Evolutionary conservation across 2,329 filamentous ascomycete species (phyloP), one percentile per base, ranked within the genome.

Genomic region (Beauveria bassiana): DNA sequence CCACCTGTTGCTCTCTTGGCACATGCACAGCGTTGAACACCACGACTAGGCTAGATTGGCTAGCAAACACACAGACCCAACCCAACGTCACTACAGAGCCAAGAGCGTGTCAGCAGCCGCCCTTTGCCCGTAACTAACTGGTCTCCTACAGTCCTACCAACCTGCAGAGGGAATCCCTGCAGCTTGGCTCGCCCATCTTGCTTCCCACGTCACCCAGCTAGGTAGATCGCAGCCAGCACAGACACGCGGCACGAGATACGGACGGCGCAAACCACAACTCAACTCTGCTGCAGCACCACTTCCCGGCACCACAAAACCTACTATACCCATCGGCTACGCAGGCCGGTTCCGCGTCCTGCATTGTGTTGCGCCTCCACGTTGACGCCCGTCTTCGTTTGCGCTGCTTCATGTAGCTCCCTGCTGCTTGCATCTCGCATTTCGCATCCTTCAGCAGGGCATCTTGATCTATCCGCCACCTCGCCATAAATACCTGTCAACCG

Each of bases 1-100:
- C 12, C n/a, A 26, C 38, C 12, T 16, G 12, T 22, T 24, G n/a
- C n/a, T 18, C 54, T 38, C 20, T 49, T 38, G 54, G 43, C 54
- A 47, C 16, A 24, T 50, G 45, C 45, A 42, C 31, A 18, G 18
- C 54, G 22, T 57, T 34, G 9, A 57, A 57, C 31, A 49, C 55
- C 45, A 38, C 28, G n/a, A 22, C 28, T 4, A 46, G 26, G 34
- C 49, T 12, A 51, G 12, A 38, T 38, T 38, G 26, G 28, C 45
- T 59, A 59, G 55, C 46, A 59, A 50, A 50, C 55, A 59, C 55
- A 59, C 55, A 50, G 55, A 59, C 55, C 16, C 55, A 49, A 40
- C n/a, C 31, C 10, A 20, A 28, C 20, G 34, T 10, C 18, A 26
- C 45, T 10, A 18, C 28, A 34, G 22, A 59, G 45, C 18, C 34